A percentile compares a stretch with the other conserved stretches of the same genome.
phyloP scores from a whole-genome alignment of 2,329 filamentous ascomycete genomes.

The Dactylellina drechsleri region DNA sequence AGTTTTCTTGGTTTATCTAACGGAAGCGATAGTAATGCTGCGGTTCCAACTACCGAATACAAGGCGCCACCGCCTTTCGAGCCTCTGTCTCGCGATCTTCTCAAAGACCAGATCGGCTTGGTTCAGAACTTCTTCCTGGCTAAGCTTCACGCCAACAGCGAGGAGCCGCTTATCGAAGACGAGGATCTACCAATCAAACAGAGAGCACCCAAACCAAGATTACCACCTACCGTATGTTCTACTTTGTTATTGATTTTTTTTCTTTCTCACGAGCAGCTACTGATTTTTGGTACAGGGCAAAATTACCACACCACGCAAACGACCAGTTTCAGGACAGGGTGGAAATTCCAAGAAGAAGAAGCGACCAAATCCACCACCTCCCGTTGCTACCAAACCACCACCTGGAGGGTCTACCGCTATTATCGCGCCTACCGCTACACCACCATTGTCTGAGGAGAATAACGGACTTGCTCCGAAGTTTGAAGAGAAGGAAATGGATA shows the following conservation, averaged over 20 bases:
- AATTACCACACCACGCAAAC: constrained; percentile 84
- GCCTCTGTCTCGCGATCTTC: constrained; percentile 79
- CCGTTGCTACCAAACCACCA: constrained; percentile 64
- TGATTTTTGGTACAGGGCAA: constrained; percentile 70
- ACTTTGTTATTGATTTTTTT: constrained; percentile 64
- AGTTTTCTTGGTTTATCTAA: constrained; percentile 36
- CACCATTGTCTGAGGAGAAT: constrained; percentile 58
- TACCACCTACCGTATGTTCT: constrained; percentile 66
- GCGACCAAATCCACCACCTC: constrained; percentile 73
- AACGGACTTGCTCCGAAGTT: constrained; percentile 64
- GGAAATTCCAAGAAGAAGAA: constrained; percentile 88
- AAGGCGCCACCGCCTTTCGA: constrained; percentile 76
- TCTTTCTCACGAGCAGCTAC: constrained; percentile 63
- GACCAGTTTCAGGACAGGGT: constrained; percentile 82
- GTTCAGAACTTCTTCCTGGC: constrained; percentile 90
- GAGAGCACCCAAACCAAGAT: constrained; percentile 71
- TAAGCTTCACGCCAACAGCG: constrained; percentile 84
- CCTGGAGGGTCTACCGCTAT: constrained; percentile 59
- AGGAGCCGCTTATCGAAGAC: constrained; percentile 88
- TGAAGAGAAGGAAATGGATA: constrained; percentile 75
- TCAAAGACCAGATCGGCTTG: constrained; percentile 83
- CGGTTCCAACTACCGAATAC: constrained; percentile 72
- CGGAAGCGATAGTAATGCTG: constrained; percentile 65
- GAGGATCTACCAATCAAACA: constrained; percentile 95
- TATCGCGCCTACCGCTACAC: constrained; percentile 55